Evolutionary conservation across 2,329 filamentous ascomycete species (phyloP).

Genomic region (Colletotrichum agaves): DNA sequence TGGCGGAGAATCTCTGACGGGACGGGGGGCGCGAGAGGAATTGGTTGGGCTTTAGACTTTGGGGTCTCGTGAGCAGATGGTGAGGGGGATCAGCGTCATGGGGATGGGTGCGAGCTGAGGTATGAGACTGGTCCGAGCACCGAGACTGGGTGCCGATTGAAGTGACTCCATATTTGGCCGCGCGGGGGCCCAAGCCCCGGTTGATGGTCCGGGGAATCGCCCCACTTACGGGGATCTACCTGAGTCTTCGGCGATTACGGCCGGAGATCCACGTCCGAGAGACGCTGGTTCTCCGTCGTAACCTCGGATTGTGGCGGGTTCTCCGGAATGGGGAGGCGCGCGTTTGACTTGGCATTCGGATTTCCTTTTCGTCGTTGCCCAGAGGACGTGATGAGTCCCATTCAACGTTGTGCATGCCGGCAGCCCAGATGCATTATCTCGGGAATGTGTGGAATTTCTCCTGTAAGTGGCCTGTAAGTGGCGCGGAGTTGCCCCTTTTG

Average conservation of each 20-base stretch:
- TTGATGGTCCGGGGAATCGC: background rate
- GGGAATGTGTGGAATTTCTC: too few species aligned
- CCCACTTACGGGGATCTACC: background rate
- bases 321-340: too few species aligned
- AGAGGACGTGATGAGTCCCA: too few species aligned
- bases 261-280: background rate
- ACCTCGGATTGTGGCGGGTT: too few species aligned
- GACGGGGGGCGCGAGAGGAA: background rate
- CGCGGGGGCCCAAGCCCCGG: background rate
- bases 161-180: background rate
- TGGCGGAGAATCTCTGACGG: conserved; percentile 14
- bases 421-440: too few species aligned
- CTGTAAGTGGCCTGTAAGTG: too few species aligned
- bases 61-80: conserved; percentile 18
- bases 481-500: too few species aligned
- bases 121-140: conserved; percentile 14
- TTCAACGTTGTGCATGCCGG: too few species aligned
- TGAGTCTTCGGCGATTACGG: background rate
- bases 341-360: too few species aligned
- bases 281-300: too few species aligned
- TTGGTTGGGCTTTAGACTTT: conserved; percentile 24
- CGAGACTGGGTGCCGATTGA: too few species aligned
- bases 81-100: conserved; percentile 14
- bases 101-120: conserved; percentile 13
- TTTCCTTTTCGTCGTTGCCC: too few species aligned